A percentile compares a stretch with the other conserved stretches of the same genome.
phyloP scores from a whole-genome alignment of 2,329 filamentous ascomycete genomes.

The Arthrobotrys megalospora region DNA sequence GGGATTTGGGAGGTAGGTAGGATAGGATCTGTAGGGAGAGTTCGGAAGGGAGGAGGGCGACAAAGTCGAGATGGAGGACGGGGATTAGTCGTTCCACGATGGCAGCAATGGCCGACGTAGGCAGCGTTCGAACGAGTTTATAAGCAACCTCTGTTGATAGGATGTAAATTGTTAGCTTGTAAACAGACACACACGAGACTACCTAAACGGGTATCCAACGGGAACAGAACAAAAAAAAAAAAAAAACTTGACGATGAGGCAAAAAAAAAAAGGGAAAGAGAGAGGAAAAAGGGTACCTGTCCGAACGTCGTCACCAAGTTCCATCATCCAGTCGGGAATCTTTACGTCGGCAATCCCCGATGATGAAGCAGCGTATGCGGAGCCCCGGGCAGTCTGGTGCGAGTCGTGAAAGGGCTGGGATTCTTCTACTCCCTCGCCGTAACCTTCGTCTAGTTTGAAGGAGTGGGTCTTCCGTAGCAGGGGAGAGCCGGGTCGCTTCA shows the following conservation, averaged over 20 bases:
- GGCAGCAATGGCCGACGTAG: constrained; percentile 82
- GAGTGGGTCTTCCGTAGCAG: constrained; percentile 55
- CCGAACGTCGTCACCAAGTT: constrained; percentile 72
- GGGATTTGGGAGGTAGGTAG: constrained; percentile 84
- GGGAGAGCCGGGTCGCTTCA: constrained; percentile 55
- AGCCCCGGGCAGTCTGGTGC: constrained; percentile 65
- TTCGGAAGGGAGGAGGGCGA: constrained; percentile 86
- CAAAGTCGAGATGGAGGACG: constrained; percentile 92
- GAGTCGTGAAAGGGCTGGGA: constrained; percentile 49
- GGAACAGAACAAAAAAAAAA: constrained; percentile 32
- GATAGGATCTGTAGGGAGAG: constrained; percentile 91
- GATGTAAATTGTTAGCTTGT: neutral
- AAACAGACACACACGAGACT: constrained; percentile 14
- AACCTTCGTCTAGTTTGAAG: constrained; percentile 59
- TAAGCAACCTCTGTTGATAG: constrained; percentile 80
- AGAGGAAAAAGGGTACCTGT: constrained; percentile 69
- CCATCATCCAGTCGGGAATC: constrained; percentile 73
- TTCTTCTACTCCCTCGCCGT: constrained; percentile 57
- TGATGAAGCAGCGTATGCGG: constrained; percentile 64
- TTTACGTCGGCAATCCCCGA: constrained; percentile 65
- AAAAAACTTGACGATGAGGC: neutral
- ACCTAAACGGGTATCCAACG: constrained; percentile 11
- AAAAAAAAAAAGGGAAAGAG: constrained; percentile 14
- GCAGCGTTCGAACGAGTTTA: constrained; percentile 81
- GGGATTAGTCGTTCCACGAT: constrained; percentile 86